phyloP scores from a whole-genome alignment of 1,284 basidiomycete species.

The Ceratorhiza oryzae-sativae region DNA sequence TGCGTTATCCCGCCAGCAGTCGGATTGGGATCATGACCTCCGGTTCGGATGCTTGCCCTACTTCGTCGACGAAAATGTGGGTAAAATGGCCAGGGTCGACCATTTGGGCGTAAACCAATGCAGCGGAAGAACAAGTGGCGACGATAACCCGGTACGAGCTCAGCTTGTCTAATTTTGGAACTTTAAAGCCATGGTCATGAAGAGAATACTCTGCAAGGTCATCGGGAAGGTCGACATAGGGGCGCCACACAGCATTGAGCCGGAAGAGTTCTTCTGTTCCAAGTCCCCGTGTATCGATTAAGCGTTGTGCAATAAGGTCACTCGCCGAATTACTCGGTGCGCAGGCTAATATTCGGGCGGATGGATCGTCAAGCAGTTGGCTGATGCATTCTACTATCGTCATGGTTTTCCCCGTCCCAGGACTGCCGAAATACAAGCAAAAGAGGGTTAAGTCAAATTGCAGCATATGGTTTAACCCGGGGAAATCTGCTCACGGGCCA shows the following conservation, averaged over 20 bases:
- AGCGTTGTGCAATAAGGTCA: constrained; percentile 63
- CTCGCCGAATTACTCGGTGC: constrained; percentile 69
- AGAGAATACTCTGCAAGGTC: constrained; percentile 14
- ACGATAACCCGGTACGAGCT: constrained; percentile 62
- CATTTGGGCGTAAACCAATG: constrained; percentile 62
- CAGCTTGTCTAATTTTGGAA: constrained; percentile 47
- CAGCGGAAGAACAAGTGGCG: constrained; percentile 66
- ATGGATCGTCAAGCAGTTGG: constrained; percentile 60
- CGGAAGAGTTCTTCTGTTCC: constrained; percentile 59
- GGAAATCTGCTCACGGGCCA: constrained; percentile 64
- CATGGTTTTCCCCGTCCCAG: constrained; percentile 73
- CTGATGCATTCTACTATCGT: constrained; percentile 69
- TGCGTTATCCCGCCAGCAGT: constrained; percentile 59
- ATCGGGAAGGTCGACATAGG: background rate
- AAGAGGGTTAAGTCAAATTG: background rate
- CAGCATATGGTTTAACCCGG: too few relatives aligned
- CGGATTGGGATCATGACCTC: constrained; percentile 65
- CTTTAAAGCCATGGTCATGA: constrained; percentile 16
- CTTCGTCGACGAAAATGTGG: constrained; percentile 70
- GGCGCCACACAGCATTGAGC: constrained; percentile 58
- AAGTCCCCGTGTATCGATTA: constrained; percentile 51
- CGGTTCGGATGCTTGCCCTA: constrained; percentile 69
- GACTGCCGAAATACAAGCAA: constrained; percentile 50
- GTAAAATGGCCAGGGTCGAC: constrained; percentile 63
- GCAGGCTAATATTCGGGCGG: constrained; percentile 63